Evolutionary conservation across 169 alveolate species (phyloP).

Genomic region (Plasmodium gonderi): DNA sequence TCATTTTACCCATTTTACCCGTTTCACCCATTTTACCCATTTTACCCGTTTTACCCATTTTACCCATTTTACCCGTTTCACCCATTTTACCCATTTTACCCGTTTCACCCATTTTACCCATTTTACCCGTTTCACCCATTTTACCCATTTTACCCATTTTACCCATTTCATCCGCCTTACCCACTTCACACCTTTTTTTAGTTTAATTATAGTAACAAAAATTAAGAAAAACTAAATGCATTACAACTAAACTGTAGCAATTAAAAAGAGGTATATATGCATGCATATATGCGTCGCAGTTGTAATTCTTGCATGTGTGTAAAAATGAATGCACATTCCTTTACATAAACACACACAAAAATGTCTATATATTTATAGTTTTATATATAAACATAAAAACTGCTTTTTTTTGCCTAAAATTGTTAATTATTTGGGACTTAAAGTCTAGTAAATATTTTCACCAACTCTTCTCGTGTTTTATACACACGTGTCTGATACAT

Average conservation of each 20-base stretch:
- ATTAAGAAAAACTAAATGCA: background rate
- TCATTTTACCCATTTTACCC: background rate
- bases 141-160: background rate
- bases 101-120: background rate
- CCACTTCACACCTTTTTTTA: background rate
- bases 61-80: background rate
- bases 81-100: background rate
- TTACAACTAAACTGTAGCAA: background rate
- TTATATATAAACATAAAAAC: background rate
- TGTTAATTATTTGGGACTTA: background rate
- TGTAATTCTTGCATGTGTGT: too few relatives aligned
- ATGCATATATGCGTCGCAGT: background rate
- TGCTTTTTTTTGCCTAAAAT: background rate
- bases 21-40: background rate
- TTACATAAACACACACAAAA: background rate
- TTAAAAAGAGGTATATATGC: background rate
- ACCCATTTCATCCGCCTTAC: background rate
- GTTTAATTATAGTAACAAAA: background rate
- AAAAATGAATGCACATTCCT: too few relatives aligned
- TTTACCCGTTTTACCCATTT: background rate
- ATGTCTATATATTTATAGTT: too few relatives aligned
- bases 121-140: background rate
- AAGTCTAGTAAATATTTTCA: too few relatives aligned
- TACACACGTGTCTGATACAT: background rate
- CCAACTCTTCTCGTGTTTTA: background rate